Percentiles rank a stretch among this genome's conserved stretches.
These are phyloP conservation scores for Phialophora tarda DNA, from an alignment of 2,329 filamentous ascomycete species.

Conservation along the genomic window DNA sequence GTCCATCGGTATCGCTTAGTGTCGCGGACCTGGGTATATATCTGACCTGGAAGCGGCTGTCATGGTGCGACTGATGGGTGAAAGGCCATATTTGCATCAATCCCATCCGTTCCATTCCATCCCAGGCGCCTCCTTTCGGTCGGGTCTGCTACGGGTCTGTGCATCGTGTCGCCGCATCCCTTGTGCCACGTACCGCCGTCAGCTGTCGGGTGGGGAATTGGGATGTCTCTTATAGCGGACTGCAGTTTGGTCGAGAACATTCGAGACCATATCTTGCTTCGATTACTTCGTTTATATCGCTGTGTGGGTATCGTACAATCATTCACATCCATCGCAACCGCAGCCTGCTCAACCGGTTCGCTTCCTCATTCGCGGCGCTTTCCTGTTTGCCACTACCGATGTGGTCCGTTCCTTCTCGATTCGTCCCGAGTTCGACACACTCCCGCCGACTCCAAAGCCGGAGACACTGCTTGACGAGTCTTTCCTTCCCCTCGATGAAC, in stretches of 20 bases:
- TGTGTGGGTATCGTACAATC: constrained; percentile 12
- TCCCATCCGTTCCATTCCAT: too few relatives aligned
- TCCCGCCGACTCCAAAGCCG: constrained; percentile 1
- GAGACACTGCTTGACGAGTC: constrained; percentile 27
- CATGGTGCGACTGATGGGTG: too few relatives aligned
- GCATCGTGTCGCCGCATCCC: too few relatives aligned
- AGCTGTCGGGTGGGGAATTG: not conserved
- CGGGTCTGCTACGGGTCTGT: too few relatives aligned
- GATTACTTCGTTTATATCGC: not conserved
- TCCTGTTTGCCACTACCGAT: constrained; percentile 26
- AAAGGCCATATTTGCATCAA: too few relatives aligned
- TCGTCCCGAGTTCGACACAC: constrained; percentile 22
- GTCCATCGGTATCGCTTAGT: too few relatives aligned
- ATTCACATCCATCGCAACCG: not conserved
- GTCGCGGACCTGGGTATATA: too few relatives aligned
- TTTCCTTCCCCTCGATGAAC: constrained; percentile 27
- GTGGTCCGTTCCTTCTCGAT: constrained; percentile 35
- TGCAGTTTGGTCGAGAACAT: not conserved
- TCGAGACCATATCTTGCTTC: not conserved
- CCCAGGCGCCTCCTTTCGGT: too few relatives aligned
- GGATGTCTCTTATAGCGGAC: not conserved
- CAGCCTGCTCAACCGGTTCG: constrained; percentile 23
- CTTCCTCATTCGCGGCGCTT: constrained; percentile 37
- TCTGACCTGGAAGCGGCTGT: too few relatives aligned
- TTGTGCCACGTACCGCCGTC: too few relatives aligned